Conservation (phyloP, 2,329 filamentous ascomycete species). For the Sporothrix brasiliensis region DNA sequence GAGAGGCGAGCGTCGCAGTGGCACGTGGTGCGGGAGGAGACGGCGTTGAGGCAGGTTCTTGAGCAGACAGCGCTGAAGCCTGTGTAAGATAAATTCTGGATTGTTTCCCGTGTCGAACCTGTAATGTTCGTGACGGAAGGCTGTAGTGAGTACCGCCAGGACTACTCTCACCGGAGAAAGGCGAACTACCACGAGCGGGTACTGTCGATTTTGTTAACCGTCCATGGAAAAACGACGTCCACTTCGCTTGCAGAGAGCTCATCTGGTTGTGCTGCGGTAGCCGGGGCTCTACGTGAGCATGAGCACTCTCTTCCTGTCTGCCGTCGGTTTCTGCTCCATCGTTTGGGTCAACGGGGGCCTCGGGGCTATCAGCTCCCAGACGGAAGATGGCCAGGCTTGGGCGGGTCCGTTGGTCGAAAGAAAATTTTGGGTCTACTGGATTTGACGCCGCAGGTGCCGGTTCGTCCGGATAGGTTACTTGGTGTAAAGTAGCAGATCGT, state of each 20-base stretch:
- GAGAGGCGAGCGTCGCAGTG: slow-evolving; percentile 9
- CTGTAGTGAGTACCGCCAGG: slow-evolving; percentile 36
- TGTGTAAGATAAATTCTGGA: slow-evolving; percentile 46
- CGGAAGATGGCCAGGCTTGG: slow-evolving; percentile 36
- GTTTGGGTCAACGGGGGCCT: slow-evolving; percentile 32
- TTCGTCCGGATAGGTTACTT: slow-evolving; percentile 42
- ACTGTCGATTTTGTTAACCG: slow-evolving; percentile 42
- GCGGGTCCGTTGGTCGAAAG: slow-evolving; percentile 44
- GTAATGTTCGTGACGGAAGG: slow-evolving; percentile 42
- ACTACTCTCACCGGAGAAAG: slow-evolving; percentile 41
- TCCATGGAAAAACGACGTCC: slow-evolving; percentile 63
- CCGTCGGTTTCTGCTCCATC: not conserved
- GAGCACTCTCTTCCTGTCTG: not conserved
- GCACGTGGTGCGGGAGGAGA: slow-evolving; percentile 22
- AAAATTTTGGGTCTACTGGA: slow-evolving; percentile 39
- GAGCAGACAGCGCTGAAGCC: slow-evolving; percentile 39
- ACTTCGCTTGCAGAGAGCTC: slow-evolving; percentile 42
- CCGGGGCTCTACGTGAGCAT: not conserved
- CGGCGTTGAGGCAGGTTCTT: slow-evolving; percentile 28
- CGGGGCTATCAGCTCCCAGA: slow-evolving; percentile 32
- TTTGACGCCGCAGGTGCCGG: slow-evolving; percentile 35
- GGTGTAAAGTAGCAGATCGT: slow-evolving; percentile 69
- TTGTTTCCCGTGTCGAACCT: slow-evolving; percentile 37
- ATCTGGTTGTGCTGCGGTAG: slow-evolving; percentile 15
- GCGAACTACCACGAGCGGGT: slow-evolving; percentile 39